Conservation (phyloP, 2,329 filamentous ascomycete species). For the Exserohilum turcica region DNA sequence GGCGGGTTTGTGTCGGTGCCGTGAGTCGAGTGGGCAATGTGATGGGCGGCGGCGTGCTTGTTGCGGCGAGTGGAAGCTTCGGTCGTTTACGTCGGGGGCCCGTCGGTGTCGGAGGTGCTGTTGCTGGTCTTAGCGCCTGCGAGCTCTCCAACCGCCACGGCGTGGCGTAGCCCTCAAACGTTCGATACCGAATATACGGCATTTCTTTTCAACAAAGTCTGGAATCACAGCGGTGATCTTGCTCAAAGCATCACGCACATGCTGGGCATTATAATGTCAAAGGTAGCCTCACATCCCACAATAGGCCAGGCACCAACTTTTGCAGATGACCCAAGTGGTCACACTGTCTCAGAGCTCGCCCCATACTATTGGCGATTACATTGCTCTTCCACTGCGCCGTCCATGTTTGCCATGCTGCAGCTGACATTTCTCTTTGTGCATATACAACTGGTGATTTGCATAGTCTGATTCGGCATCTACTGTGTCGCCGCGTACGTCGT, state of each 20-base stretch:
- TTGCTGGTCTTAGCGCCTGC: constrained; percentile 22
- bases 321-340: constrained; percentile 39
- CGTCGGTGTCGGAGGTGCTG: constrained; percentile 30
- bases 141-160: constrained; percentile 28
- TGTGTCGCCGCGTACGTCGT: constrained; percentile 6
- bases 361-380: constrained; percentile 16
- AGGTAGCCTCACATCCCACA: constrained; percentile 1
- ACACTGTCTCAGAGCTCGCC: constrained; percentile 34
- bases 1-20: constrained; percentile 9
- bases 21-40: constrained; percentile 19
- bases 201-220: constrained; percentile 20
- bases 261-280: not conserved
- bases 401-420: constrained; percentile 5
- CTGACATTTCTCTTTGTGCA: constrained; percentile 2
- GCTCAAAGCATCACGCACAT: not conserved
- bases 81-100: constrained; percentile 30
- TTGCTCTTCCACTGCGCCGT: constrained; percentile 1
- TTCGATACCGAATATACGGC: constrained; percentile 43
- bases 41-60: constrained; percentile 30
- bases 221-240: not conserved
- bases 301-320: constrained; percentile 18
- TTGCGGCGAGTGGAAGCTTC: constrained; percentile 34
- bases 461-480: constrained; percentile 10
- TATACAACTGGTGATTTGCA: constrained; percentile 7
- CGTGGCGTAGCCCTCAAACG: constrained; percentile 41